These are phyloP conservation scores for Trypanosoma brucei DNA, from an alignment of 208 protist species.

Conservation along the genomic window DNA sequence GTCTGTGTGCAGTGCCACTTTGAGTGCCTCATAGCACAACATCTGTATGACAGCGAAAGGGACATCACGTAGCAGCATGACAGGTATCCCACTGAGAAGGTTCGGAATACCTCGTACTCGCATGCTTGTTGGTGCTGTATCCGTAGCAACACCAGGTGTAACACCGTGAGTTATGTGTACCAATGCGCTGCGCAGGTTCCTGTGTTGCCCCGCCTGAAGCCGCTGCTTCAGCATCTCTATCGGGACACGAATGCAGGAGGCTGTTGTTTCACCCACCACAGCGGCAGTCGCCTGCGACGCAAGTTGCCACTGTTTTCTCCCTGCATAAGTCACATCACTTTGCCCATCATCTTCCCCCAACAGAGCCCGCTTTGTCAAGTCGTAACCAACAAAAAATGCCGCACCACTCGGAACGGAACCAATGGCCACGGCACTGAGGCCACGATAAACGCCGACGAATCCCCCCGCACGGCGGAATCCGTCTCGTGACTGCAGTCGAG, in stretches of 20 bases:
- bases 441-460: constrained; percentile 82
- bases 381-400: constrained; percentile 87
- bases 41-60: constrained; percentile 92
- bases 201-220: constrained; percentile 77
- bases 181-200: constrained; percentile 28
- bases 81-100: constrained; percentile 79
- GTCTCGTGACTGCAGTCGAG: constrained; percentile 76
- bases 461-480: constrained; percentile 81
- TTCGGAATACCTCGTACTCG: constrained; percentile 33
- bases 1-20: constrained; percentile 32
- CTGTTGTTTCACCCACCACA: constrained; percentile 68
- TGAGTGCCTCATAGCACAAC: constrained; percentile 87
- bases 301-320: background rate
- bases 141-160: constrained; percentile 1
- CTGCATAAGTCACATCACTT: background rate
- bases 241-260: constrained; percentile 86
- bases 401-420: constrained; percentile 88
- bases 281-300: constrained; percentile 58
- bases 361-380: constrained; percentile 34
- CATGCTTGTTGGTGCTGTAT: constrained; percentile 12
- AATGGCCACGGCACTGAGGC: constrained; percentile 75
- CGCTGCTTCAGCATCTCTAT: constrained; percentile 90
- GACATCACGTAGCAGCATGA: constrained; percentile 83
- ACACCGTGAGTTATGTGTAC: constrained; percentile 47
- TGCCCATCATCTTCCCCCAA: constrained; percentile 5